phyloP scores from a whole-genome alignment of 1,139 yeast species.

The Hansenula sp. region DNA sequence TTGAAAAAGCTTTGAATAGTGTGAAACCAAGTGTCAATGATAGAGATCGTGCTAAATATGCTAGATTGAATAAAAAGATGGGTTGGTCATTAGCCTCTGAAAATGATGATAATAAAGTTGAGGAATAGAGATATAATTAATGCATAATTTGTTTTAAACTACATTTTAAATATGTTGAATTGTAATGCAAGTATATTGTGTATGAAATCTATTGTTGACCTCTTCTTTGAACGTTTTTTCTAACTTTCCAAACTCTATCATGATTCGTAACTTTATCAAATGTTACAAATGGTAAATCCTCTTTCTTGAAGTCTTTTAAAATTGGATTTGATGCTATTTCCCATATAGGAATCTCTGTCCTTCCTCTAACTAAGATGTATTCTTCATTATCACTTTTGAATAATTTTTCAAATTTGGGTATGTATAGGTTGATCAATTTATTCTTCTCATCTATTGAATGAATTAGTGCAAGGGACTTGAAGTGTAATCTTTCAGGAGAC shows the following conservation, averaged over 20 bases:
- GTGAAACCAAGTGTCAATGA: constrained; percentile 93
- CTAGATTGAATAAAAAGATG: constrained; percentile 52
- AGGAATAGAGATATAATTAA: constrained; percentile 2
- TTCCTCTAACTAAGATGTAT: constrained; percentile 57
- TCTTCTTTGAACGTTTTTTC: constrained; percentile 61
- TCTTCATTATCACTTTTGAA: constrained; percentile 20
- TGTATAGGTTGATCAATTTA: constrained; percentile 49
- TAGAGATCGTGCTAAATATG: constrained; percentile 75
- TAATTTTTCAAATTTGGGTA: constrained; percentile 35
- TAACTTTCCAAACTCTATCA: constrained; percentile 59
- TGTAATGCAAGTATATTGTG: too few species aligned
- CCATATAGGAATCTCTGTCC: constrained; percentile 57
- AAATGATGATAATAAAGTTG: constrained; percentile 8
- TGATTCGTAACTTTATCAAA: constrained; percentile 37
- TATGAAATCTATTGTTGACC: constrained; percentile 26
- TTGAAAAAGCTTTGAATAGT: constrained; percentile 62
- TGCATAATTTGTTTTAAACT: neutral
- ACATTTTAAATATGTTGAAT: neutral
- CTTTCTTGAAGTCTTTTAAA: constrained; percentile 14
- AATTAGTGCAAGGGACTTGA: constrained; percentile 45
- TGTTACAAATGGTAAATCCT: constrained; percentile 48
- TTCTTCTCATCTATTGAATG: constrained; percentile 55
- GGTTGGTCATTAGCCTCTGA: constrained; percentile 41
- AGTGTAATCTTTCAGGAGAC: constrained; percentile 13
- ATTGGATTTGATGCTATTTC: constrained; percentile 29